These are phyloP conservation scores for Arthrobotrys musiformis DNA, from an alignment of 2,329 filamentous ascomycete genomes.

Conservation along the genomic window DNA sequence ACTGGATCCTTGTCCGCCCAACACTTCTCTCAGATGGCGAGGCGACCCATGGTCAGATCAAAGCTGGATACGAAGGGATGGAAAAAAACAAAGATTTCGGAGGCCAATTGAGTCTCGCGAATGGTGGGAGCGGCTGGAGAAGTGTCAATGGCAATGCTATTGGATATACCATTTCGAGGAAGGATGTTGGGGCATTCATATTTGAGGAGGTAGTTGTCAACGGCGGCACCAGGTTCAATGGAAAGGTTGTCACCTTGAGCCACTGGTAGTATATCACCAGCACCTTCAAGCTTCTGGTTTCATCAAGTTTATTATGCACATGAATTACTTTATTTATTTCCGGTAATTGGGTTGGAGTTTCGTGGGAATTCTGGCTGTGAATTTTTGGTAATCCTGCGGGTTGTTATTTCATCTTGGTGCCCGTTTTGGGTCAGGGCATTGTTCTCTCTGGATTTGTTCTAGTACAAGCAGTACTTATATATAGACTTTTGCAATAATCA, in stretches of 20 bases:
- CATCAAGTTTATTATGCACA: no score
- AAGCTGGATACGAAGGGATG: slow-evolving; percentile 58
- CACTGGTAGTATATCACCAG: slow-evolving; percentile 25
- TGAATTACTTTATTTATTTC: no score
- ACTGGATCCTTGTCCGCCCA: slow-evolving; percentile 59
- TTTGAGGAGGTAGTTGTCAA: slow-evolving; percentile 63
- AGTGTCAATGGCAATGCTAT: slow-evolving; percentile 62
- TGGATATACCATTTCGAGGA: slow-evolving; percentile 66
- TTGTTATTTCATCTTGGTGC: no score
- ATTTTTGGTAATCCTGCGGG: no score
- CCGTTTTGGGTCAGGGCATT: no score
- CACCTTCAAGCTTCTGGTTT: not conserved
- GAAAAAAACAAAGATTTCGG: slow-evolving; percentile 42
- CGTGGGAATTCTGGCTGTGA: no score
- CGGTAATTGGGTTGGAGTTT: no score
- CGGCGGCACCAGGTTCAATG: slow-evolving; percentile 53
- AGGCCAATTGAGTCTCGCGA: slow-evolving; percentile 16
- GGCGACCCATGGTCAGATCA: slow-evolving; percentile 57
- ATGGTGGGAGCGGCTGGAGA: slow-evolving; percentile 56
- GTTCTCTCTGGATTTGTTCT: no score
- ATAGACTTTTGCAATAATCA: no score
- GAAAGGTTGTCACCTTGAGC: slow-evolving; percentile 58
- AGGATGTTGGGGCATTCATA: slow-evolving; percentile 67
- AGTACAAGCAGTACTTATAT: no score
- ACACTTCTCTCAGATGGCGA: slow-evolving; percentile 60